phyloP scores from a whole-genome alignment of 768 basidiomycete genomes.

The Tubosaeta brunneosetosa region DNA sequence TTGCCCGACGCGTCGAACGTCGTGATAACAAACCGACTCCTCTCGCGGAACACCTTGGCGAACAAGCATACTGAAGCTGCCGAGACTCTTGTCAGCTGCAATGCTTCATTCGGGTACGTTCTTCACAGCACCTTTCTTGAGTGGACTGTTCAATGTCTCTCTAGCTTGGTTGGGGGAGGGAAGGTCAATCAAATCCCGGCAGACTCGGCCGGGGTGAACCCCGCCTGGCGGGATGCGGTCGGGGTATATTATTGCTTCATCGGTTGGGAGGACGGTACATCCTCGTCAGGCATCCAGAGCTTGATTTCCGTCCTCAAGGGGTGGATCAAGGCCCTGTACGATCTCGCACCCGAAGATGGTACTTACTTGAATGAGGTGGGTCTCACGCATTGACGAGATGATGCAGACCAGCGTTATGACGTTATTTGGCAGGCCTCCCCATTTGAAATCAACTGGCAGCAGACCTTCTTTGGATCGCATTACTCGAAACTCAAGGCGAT shows the following conservation, averaged over 20 bases:
- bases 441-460: slow-evolving; percentile 34
- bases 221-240: slow-evolving; percentile 44
- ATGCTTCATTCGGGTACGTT: slow-evolving; percentile 4
- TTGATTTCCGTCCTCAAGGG: slow-evolving; percentile 10
- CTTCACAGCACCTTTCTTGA: background rate
- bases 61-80: slow-evolving; percentile 4
- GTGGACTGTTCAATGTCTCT: too few species aligned
- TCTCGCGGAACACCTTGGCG: slow-evolving; percentile 9
- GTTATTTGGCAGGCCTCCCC: slow-evolving; percentile 34
- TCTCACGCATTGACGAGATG: background rate
- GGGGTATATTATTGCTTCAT: slow-evolving; percentile 17
- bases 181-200: slow-evolving; percentile 36
- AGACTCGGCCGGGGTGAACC: slow-evolving; percentile 40
- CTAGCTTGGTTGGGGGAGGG: slow-evolving; percentile 35
- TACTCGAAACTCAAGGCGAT: too few species aligned
- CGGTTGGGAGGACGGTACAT: slow-evolving; percentile 21
- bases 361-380: slow-evolving; percentile 48
- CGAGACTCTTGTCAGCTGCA: slow-evolving; percentile 6
- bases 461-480: too few species aligned
- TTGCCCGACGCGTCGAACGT: too few species aligned
- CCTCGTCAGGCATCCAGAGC: slow-evolving; percentile 11
- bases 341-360: slow-evolving; percentile 31
- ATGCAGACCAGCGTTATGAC: too few species aligned
- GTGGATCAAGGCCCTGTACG: slow-evolving; percentile 26
- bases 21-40: background rate